Percentiles rank a stretch among this genome's conserved stretches.
phyloP scores from a whole-genome alignment of 2,329 filamentous ascomycete species.

The Aspergillus unguis region DNA sequence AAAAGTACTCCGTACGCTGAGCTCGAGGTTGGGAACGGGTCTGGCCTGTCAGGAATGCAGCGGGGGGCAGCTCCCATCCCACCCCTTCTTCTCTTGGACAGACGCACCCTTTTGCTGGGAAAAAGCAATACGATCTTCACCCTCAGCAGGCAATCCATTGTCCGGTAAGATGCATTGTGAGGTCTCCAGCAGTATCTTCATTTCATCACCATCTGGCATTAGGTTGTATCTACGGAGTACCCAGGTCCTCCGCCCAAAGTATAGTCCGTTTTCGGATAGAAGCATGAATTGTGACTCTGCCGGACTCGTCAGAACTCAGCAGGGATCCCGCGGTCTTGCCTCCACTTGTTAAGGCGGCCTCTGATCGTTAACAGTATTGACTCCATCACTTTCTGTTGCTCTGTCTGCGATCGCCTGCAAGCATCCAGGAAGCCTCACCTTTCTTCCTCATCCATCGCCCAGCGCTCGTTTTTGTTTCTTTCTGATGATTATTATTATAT shows the following conservation, averaged over 20 bases:
- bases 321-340: background rate
- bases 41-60: constrained; percentile 1
- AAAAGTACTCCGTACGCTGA: constrained; percentile 2
- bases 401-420: background rate
- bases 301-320: background rate
- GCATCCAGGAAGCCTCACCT: constrained; percentile 6
- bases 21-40: background rate
- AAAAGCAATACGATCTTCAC: too few relatives aligned
- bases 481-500: too few relatives aligned
- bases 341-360: constrained; percentile 3
- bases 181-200: too few relatives aligned
- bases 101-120: too few relatives aligned
- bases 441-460: background rate
- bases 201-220: too few relatives aligned
- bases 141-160: too few relatives aligned
- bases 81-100: too few relatives aligned
- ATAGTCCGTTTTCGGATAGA: constrained; percentile 8
- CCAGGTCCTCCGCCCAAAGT: too few relatives aligned
- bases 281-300: background rate
- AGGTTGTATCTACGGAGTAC: too few relatives aligned
- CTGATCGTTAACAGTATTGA: background rate
- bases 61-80: background rate
- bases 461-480: too few relatives aligned
- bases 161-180: too few relatives aligned
- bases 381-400: background rate